Percentiles rank a stretch among this genome's conserved stretches.
These are phyloP conservation scores for Wickerhamomyces ciferrii DNA, from an alignment of 805 yeast genomes.

Conservation along the genomic window DNA sequence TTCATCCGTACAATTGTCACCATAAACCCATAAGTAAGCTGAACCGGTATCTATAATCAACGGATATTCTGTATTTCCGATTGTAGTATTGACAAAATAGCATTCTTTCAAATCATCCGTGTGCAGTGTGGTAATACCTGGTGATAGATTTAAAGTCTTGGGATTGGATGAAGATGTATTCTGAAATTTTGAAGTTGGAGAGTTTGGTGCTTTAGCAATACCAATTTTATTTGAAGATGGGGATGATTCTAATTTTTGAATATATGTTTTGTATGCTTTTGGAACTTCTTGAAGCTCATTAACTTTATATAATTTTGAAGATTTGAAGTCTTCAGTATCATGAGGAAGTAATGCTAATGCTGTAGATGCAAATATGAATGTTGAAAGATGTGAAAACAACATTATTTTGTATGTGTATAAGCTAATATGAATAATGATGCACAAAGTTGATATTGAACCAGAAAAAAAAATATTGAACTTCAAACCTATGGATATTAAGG, in stretches of 20 bases:
- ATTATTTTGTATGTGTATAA: neutral
- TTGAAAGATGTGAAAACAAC: neutral
- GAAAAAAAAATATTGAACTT: too few species aligned
- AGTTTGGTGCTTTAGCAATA: neutral
- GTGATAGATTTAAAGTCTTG: constrained; percentile 18
- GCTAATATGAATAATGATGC: neutral
- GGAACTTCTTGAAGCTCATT: neutral
- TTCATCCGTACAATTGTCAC: constrained; percentile 38
- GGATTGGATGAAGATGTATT: neutral
- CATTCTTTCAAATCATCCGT: constrained; percentile 27
- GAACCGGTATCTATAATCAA: constrained; percentile 63
- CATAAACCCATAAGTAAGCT: constrained; percentile 60
- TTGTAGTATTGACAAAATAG: constrained; percentile 33
- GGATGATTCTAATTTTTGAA: neutral
- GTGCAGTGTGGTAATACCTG: constrained; percentile 22
- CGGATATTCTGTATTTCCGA: constrained; percentile 38
- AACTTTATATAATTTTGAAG: neutral
- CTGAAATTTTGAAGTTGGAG: neutral
- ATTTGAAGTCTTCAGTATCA: neutral
- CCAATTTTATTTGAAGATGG: neutral
- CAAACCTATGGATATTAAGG: too few species aligned
- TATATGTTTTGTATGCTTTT: neutral
- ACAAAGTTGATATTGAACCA: neutral
- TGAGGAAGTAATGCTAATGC: neutral
- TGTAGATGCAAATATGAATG: neutral